Evolutionary conservation across 106 monocot genomes (phyloP), one percentile per base, ranked within the genome.

Genomic region (Dioscorea alata): DNA sequence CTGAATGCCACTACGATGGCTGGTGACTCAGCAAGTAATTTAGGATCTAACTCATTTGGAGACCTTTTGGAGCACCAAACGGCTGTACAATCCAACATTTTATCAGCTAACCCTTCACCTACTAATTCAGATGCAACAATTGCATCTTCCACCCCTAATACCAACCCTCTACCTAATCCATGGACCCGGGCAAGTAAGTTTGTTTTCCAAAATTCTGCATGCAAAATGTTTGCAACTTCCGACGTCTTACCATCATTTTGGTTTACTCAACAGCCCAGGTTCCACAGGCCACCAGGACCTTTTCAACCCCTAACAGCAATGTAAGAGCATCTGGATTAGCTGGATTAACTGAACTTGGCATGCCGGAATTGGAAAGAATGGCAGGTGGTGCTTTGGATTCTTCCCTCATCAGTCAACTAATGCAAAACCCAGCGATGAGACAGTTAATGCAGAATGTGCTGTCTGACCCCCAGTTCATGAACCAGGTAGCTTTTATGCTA

Each of bases 121-220:
- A 78, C 81, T 53, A 68, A 58, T 60, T 76, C 80, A 63, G 84
- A 89, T 52, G 15, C 83, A 59, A 66, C 77, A 51, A 57, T 63
- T 57, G 81, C 61, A 0, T 85, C 90, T 78, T 85, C 88, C 71
- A 81, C 75, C 32, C 96, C 96, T 67, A 96, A 96, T 69, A 89
- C 84, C 50, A 86, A 86, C 48, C 96, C 96, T 23, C 88, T 96
- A 64, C 96, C 96, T 8, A 96, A 96, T 76, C 96, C 96, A 64
- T 96, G 96, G 96, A 75, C 69, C 42, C 65, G 63, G 74, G 69
- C 79, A 74, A 51, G 91, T 92, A 76, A 72, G 53, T 58, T 50
- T 69, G 13, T 71, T 28, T 18, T n/a, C 57, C 12, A 9, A 49
- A 61, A 28, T 65, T 60, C 7, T 73, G n/a, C 54, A 31, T 8